Conservation (phyloP, 208 protist species). For the Trypanosoma melophagium region DNA sequence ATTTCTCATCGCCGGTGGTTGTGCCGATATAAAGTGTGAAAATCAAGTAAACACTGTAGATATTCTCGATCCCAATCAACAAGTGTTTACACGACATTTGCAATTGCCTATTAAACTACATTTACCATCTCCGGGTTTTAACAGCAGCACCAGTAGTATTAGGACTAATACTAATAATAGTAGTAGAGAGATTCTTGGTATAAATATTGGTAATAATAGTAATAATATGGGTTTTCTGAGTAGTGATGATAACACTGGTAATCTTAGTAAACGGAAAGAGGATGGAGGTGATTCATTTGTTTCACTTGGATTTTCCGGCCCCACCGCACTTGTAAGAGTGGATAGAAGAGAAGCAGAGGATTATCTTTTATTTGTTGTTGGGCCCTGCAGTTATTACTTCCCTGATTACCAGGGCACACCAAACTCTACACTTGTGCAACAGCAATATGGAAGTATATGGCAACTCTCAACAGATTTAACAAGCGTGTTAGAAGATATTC, state of each 20-base stretch:
- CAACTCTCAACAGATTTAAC: conserved; percentile 19
- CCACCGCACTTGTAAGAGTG: conserved; percentile 19
- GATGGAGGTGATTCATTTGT: no score
- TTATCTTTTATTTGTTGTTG: conserved; percentile 25
- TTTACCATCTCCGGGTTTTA: not conserved
- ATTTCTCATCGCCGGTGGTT: conserved; percentile 25
- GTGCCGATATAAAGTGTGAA: conserved; percentile 2
- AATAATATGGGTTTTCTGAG: no score
- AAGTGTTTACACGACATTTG: not conserved
- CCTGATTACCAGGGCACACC: not conserved
- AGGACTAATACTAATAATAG: not conserved
- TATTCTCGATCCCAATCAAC: conserved; percentile 12
- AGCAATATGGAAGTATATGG: conserved; percentile 23
- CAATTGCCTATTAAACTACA: conserved; percentile 5
- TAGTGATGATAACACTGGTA: no score
- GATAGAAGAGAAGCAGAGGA: conserved; percentile 5
- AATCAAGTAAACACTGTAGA: conserved; percentile 9
- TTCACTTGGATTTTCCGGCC: conserved; percentile 2
- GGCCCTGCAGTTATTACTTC: conserved; percentile 27
- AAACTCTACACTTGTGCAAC: not conserved
- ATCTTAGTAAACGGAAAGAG: no score
- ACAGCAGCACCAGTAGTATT: not conserved
- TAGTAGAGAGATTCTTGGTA: no score
- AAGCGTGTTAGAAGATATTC: conserved; percentile 3
- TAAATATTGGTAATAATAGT: no score